These are phyloP conservation scores for Macrotyloma uniflorum DNA, from an alignment of 306 rosid genomes.

Conservation along the genomic window DNA sequence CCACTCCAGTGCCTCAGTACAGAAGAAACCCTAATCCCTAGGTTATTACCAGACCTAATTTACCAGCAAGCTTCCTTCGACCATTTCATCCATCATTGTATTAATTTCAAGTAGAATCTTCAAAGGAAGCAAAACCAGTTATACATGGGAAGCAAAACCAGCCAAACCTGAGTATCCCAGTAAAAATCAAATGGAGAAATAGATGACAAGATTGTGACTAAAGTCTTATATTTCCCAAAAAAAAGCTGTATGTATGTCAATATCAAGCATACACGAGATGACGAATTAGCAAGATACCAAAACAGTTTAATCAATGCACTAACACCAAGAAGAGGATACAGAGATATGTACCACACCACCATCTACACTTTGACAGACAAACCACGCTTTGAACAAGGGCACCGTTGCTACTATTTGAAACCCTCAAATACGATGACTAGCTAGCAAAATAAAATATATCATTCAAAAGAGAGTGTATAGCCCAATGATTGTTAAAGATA, in stretches of 20 bases:
- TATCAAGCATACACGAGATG: conserved; percentile 17
- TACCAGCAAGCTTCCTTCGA: not conserved
- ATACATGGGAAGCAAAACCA: conserved; percentile 28
- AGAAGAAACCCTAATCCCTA: conserved; percentile 57
- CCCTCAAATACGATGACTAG: not conserved
- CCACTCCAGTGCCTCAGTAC: conserved; percentile 13
- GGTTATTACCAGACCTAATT: conserved; percentile 39
- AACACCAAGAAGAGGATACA: conserved; percentile 39
- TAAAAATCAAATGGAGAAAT: conserved; percentile 35
- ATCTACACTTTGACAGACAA: conserved; percentile 26
- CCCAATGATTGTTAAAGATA: not conserved
- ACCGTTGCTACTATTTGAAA: not conserved
- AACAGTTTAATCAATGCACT: conserved; percentile 39
- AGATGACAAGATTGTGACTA: conserved; percentile 8
- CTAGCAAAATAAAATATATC: not conserved
- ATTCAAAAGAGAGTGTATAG: not conserved
- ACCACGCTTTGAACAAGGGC: conserved; percentile 23
- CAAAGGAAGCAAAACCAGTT: not conserved
- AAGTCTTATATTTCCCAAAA: conserved; percentile 30
- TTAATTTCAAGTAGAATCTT: conserved; percentile 26
- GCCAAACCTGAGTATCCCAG: not conserved
- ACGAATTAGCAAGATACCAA: conserved; percentile 36
- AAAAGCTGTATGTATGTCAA: conserved; percentile 31
- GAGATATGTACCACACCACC: conserved; percentile 26
- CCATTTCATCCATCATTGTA: not conserved